Conservation (phyloP, 345 rosid genomes). For the Corymbia maculata region DNA sequence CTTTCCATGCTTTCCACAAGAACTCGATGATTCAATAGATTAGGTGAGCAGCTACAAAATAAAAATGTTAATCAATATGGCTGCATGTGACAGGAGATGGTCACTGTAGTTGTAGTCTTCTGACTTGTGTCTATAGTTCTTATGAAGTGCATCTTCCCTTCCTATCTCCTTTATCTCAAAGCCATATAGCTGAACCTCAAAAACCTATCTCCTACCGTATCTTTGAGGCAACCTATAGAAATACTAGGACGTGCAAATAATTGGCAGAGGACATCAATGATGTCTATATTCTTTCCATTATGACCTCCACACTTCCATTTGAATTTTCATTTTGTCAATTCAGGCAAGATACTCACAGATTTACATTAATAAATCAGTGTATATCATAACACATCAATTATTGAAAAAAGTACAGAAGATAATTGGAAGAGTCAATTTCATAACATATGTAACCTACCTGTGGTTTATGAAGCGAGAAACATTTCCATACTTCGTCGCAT, state of each 20-base stretch:
- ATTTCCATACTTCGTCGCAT: slow-evolving; percentile 74
- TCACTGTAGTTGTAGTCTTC: not conserved
- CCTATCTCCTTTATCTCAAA: not conserved
- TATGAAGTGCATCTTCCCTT: not conserved
- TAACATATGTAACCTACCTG: slow-evolving; percentile 38
- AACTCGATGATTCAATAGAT: slow-evolving; percentile 78
- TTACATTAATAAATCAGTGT: not conserved
- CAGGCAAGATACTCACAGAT: not conserved
- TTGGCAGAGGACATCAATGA: not conserved
- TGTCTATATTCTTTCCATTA: not conserved
- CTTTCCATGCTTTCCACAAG: slow-evolving; percentile 87
- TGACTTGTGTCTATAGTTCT: not conserved
- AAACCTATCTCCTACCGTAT: not conserved
- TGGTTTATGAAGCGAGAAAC: slow-evolving; percentile 91
- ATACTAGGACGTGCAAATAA: not conserved
- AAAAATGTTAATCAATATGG: not conserved
- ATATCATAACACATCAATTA: not conserved
- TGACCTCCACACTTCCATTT: not conserved
- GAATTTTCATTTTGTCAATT: not conserved
- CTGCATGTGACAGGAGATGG: not conserved
- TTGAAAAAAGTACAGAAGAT: not conserved
- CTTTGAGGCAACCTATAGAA: not conserved
- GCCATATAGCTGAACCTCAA: not conserved
- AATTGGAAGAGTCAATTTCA: not conserved
- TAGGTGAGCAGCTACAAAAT: slow-evolving; percentile 72